Evolutionary conservation across 1,139 yeast genomes (phyloP), one percentile per base, ranked within the genome.

Genomic region (Diutina rugosa): DNA sequence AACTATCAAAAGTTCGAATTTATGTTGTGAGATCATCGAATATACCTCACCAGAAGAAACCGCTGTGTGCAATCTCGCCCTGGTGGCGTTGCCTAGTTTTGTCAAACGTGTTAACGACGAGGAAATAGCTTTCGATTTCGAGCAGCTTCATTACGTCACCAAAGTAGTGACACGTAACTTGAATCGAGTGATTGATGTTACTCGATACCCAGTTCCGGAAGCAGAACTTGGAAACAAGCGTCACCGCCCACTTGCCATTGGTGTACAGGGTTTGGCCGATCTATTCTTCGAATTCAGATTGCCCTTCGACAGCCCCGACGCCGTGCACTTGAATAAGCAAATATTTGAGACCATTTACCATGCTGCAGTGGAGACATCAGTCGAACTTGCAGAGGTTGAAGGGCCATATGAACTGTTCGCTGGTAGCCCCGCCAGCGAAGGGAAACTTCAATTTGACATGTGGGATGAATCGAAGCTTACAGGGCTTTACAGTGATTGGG

Each of bases 21-120:
- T 89, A 72, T 90, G 96, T 73, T 87, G 95, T 70, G 96, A 89
- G 72, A 86, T 89, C 66, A 91, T 89, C 58, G 96, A 90, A 72
- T 89, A 87, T 69, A 87, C 95, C 28, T 76, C 89, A 54, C 90
- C 95, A 30, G 90, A 87, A 56, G 96, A 89, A 75, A 88, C 87
- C 60, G 95, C 96, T 53, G 96, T 90, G 56, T 89, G 96, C 78
- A 89, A 89, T 72, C 78, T 89, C 70, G 96, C 95, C 21, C 88
- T 96, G 28, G 74, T 89, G 65, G 95, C 95, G 12, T 76, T 89
- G 59, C 96, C 96, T 21, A 80, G 89, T 6, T 89, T 81, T 64
- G 78, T 79, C 59, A 78, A 76, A 63, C 66, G 70, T 54, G 28
- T n/a, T 10, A 21, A 29, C 29, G 77, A 76, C 48, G 63, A 60